phyloP scores from a whole-genome alignment of 2,329 filamentous ascomycete species.

The Aspergillus luchuensis region DNA sequence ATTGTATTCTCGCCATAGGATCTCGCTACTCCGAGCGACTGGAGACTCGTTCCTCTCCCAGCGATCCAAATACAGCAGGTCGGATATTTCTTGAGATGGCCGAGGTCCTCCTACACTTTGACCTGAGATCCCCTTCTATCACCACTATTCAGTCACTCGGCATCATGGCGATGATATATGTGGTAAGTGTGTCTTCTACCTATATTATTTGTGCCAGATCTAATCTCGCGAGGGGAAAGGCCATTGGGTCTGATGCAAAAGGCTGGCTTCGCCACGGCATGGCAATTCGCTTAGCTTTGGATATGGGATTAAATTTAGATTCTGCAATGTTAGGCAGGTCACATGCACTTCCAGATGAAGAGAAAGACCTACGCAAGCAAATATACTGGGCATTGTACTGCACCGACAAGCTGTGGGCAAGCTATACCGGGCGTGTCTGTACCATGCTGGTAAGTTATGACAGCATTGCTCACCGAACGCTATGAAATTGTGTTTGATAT shows the following conservation, averaged over 20 bases:
- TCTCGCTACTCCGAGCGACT: constrained; percentile 38
- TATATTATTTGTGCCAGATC: no score
- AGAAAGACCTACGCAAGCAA: constrained; percentile 37
- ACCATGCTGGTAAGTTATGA: constrained; percentile 33
- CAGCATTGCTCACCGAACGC: no score
- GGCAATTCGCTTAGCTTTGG: constrained; percentile 39
- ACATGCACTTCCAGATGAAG: constrained; percentile 27
- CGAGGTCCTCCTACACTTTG: constrained; percentile 22
- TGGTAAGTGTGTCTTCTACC: constrained; percentile 25
- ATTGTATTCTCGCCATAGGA: constrained; percentile 39
- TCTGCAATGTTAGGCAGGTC: constrained; percentile 30
- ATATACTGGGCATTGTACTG: constrained; percentile 44
- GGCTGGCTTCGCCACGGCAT: constrained; percentile 44
- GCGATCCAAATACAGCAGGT: constrained; percentile 40
- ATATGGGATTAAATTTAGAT: constrained; percentile 45
- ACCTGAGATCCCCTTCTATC: constrained; percentile 34
- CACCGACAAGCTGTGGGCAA: constrained; percentile 38
- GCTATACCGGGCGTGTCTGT: constrained; percentile 41
- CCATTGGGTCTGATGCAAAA: constrained; percentile 38
- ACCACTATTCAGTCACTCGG: constrained; percentile 42
- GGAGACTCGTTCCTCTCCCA: constrained; percentile 33
- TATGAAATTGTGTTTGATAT: no score
- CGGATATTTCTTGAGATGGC: constrained; percentile 34
- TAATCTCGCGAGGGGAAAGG: constrained; percentile 20
- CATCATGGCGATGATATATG: constrained; percentile 32